A percentile compares a stretch with the other conserved stretches of the same genome.
Conservation (phyloP, 805 yeast genomes). For the Saturnispora dispora region DNA sequence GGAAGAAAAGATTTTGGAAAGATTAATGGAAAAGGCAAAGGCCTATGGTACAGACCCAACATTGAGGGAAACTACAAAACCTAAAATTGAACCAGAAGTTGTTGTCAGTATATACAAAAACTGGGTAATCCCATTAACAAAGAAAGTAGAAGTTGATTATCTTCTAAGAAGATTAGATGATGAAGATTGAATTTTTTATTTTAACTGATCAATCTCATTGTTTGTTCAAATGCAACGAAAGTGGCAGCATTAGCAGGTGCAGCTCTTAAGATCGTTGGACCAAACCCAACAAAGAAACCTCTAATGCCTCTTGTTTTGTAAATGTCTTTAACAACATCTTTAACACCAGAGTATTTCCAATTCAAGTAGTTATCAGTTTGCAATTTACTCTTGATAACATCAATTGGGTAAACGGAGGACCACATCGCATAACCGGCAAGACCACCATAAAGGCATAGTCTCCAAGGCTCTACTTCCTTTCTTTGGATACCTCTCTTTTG, state of each 20-base stretch:
- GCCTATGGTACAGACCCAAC: constrained; percentile 87
- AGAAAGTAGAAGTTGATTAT: constrained; percentile 91
- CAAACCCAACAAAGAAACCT: constrained; percentile 85
- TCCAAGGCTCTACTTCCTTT: constrained; percentile 78
- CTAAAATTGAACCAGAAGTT: constrained; percentile 73
- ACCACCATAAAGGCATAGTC: constrained; percentile 82
- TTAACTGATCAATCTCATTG: constrained; percentile 55
- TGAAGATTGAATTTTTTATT: constrained; percentile 11
- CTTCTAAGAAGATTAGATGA: constrained; percentile 74
- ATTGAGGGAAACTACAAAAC: constrained; percentile 54
- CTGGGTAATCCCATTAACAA: constrained; percentile 87
- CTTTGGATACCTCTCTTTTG: constrained; percentile 39
- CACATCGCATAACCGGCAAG: constrained; percentile 86
- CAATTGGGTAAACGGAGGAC: constrained; percentile 79
- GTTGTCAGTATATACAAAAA: constrained; percentile 80
- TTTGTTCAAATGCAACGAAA: constrained; percentile 83
- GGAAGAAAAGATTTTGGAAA: constrained; percentile 70
- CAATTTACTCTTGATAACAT: constrained; percentile 81
- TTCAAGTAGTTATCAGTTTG: constrained; percentile 61
- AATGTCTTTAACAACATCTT: constrained; percentile 51
- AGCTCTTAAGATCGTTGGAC: constrained; percentile 90
- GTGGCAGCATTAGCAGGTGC: constrained; percentile 98
- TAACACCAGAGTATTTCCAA: constrained; percentile 50
- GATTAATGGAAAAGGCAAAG: constrained; percentile 73
- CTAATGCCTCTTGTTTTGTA: constrained; percentile 50